Evolutionary conservation across 1,139 yeast genomes (phyloP).

Genomic region (Ogataea hybrid): DNA sequence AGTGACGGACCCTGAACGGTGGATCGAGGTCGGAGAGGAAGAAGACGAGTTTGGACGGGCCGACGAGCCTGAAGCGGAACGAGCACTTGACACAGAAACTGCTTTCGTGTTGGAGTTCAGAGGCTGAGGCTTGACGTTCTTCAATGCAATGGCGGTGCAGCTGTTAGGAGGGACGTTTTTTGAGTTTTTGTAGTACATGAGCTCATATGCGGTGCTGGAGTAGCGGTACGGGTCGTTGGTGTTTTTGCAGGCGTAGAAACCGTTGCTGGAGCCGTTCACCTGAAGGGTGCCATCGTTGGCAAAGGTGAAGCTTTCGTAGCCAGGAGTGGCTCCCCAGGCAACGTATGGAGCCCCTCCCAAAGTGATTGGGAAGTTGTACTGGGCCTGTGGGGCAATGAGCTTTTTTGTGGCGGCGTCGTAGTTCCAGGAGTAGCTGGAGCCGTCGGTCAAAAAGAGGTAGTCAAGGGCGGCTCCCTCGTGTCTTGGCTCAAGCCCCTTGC

Average conservation of each 20-base stretch:
- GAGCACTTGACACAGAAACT: no score
- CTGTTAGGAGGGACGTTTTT: conserved; percentile 20
- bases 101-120: conserved; percentile 7
- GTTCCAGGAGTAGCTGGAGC: conserved; percentile 8
- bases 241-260: conserved; percentile 29
- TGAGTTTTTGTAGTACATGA: conserved; percentile 24
- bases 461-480: conserved; percentile 61
- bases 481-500: conserved; percentile 34
- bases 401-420: conserved; percentile 13
- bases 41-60: no score
- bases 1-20: conserved; percentile 1
- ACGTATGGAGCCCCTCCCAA: conserved; percentile 16
- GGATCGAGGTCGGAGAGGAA: no score
- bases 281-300: conserved; percentile 22
- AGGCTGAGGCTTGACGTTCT: background rate
- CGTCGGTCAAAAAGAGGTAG: conserved; percentile 38
- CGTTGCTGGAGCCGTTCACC: conserved; percentile 24
- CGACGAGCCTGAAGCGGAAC: no score
- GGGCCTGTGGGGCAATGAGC: conserved; percentile 6
- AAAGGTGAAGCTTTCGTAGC: conserved; percentile 14
- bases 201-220: conserved; percentile 19
- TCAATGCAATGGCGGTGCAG: no score
- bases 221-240: conserved; percentile 29
- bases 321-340: conserved; percentile 17
- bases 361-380: background rate